Conservation (phyloP, 169 alveolate species). For the Babesia ovata region DNA sequence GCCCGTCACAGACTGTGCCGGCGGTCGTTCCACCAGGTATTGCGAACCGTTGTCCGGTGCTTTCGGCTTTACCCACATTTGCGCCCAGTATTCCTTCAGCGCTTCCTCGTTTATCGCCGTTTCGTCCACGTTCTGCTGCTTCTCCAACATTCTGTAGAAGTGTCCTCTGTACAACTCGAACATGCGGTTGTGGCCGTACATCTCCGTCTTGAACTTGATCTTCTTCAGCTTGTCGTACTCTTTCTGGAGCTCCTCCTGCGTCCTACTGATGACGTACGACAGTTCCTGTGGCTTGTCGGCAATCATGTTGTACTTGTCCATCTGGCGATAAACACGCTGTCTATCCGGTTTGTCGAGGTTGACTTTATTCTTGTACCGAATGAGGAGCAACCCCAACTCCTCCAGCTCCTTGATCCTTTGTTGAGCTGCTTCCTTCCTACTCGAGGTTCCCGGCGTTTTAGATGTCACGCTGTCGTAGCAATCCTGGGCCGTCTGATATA, state of each 20-base stretch:
- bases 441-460: not conserved
- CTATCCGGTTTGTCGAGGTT: not conserved
- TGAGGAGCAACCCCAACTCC: not conserved
- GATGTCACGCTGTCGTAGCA: not conserved
- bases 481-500: conserved; percentile 6
- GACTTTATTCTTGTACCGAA: not conserved
- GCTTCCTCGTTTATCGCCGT: too few species aligned
- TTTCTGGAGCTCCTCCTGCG: conserved; percentile 1
- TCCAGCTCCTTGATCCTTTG: not conserved
- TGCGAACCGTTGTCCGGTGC: not conserved
- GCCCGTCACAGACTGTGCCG: not conserved
- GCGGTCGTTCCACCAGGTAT: not conserved
- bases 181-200: not conserved
- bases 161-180: conserved; percentile 5
- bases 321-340: too few species aligned
- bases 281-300: too few species aligned
- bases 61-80: not conserved
- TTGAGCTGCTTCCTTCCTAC: not conserved
- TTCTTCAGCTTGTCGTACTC: not conserved
- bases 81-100: too few species aligned
- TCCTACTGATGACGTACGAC: not conserved
- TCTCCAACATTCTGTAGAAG: conserved; percentile 1
- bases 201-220: not conserved
- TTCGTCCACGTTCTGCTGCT: not conserved
- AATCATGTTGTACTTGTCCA: too few species aligned